phyloP scores from a whole-genome alignment of 208 protist genomes.

The Acanthamoeba lenticulata region DNA sequence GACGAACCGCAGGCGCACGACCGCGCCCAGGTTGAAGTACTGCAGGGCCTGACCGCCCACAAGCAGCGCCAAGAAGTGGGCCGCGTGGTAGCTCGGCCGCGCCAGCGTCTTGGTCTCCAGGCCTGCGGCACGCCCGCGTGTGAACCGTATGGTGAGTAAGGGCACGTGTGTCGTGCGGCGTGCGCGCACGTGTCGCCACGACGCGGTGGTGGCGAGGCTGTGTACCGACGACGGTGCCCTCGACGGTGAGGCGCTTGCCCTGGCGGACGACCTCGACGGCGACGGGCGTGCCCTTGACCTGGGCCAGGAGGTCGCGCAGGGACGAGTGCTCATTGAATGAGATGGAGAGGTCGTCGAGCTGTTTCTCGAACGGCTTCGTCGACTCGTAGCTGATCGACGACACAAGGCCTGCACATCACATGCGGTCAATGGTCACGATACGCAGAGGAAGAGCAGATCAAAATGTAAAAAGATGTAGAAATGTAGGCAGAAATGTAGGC shows the following conservation, averaged over 20 bases:
- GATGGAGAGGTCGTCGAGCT: conserved; percentile 11
- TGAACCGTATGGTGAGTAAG: neutral
- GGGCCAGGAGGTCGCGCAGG: neutral
- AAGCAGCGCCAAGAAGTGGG: neutral
- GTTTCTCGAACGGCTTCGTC: neutral
- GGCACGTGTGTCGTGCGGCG: neutral
- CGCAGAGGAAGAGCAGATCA: neutral
- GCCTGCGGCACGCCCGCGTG: neutral
- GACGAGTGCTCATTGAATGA: conserved; percentile 8
- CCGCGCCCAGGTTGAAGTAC: neutral
- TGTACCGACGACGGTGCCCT: neutral
- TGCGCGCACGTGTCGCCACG: no score
- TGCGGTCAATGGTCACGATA: neutral
- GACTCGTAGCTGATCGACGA: conserved; percentile 44
- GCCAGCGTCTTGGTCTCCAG: neutral
- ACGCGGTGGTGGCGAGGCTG: neutral
- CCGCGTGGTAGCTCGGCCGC: neutral
- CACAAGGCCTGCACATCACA: neutral
- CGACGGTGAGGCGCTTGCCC: neutral
- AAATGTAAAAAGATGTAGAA: neutral
- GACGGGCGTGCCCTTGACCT: conserved; percentile 15
- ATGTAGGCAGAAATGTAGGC: no score
- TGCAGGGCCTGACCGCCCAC: neutral
- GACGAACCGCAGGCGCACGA: neutral
- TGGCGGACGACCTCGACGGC: neutral